Evolutionary conservation across 768 basidiomycete species (phyloP).

Genomic region (Imleria badia): DNA sequence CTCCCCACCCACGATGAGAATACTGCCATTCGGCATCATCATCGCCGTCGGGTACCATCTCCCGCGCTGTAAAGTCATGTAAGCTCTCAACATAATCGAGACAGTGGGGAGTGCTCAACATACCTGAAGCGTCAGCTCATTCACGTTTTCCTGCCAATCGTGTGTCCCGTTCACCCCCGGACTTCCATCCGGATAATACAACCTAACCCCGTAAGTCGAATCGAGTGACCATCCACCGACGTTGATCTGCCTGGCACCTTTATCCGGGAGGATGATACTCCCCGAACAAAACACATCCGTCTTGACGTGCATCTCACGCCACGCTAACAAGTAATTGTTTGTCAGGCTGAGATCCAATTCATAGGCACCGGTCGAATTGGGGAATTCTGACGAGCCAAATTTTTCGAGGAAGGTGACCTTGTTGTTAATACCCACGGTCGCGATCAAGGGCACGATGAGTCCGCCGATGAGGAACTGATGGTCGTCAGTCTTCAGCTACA

Average conservation of each 20-base stretch:
- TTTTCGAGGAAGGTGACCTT: constrained; percentile 83
- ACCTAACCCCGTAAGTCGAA: constrained; percentile 70
- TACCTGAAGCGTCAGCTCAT: constrained; percentile 61
- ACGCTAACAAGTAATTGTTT: constrained; percentile 45
- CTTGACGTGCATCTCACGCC: constrained; percentile 76
- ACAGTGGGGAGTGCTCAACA: constrained; percentile 3
- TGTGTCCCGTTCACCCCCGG: constrained; percentile 70
- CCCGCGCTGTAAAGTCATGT: constrained; percentile 41
- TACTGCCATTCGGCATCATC: constrained; percentile 69
- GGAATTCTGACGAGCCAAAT: constrained; percentile 56
- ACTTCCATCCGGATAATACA: constrained; percentile 69
- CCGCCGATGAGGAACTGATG: constrained; percentile 51
- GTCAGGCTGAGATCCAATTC: constrained; percentile 68
- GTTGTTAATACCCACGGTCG: constrained; percentile 77
- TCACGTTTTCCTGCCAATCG: constrained; percentile 76
- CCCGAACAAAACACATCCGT: constrained; percentile 81
- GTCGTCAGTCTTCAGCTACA: not conserved
- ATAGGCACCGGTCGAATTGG: constrained; percentile 74
- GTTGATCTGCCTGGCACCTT: constrained; percentile 43
- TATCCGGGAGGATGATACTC: constrained; percentile 72
- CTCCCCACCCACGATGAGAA: constrained; percentile 76
- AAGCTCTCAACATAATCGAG: too few species aligned
- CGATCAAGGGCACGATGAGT: constrained; percentile 68
- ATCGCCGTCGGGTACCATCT: constrained; percentile 75
- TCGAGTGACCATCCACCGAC: constrained; percentile 56